Conservation (phyloP, 495 filamentous ascomycete species). For the Rusavskia elegans region DNA sequence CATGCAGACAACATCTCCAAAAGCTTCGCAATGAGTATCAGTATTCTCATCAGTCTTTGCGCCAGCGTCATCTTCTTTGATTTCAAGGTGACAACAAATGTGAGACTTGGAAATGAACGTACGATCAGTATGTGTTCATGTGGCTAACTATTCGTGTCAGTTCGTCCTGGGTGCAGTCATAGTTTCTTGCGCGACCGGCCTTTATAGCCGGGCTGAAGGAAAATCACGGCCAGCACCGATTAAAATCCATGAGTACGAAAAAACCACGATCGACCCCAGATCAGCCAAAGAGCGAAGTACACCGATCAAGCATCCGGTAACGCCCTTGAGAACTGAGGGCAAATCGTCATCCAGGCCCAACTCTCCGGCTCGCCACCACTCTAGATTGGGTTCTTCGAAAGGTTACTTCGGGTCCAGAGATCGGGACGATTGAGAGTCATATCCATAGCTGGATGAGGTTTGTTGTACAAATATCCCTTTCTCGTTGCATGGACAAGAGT, state of each 20-base stretch:
- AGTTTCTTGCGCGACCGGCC: conserved; percentile 66
- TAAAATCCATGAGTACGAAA: conserved; percentile 60
- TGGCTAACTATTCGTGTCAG: conserved; percentile 29
- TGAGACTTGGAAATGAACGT: conserved; percentile 33
- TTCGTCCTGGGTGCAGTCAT: conserved; percentile 64
- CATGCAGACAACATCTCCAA: conserved; percentile 80
- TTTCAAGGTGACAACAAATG: conserved; percentile 50
- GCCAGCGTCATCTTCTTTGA: conserved; percentile 77
- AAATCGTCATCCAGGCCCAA: conserved; percentile 50
- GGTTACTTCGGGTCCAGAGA: conserved; percentile 12
- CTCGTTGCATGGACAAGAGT: background rate
- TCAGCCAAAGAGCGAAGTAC: conserved; percentile 26
- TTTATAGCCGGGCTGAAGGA: conserved; percentile 50
- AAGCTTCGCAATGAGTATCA: conserved; percentile 83
- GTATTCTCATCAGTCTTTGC: conserved; percentile 68
- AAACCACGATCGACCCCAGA: conserved; percentile 38
- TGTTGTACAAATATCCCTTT: background rate
- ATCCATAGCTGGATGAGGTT: background rate
- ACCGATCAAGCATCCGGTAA: conserved; percentile 33
- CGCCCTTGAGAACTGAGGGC: conserved; percentile 35
- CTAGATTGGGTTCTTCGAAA: conserved; percentile 24
- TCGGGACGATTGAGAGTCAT: background rate
- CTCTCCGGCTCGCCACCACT: conserved; percentile 41
- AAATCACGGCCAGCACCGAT: conserved; percentile 52
- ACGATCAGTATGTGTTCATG: background rate